These are phyloP conservation scores for Boletales sp. DNA, from an alignment of 768 basidiomycete genomes.

Conservation along the genomic window DNA sequence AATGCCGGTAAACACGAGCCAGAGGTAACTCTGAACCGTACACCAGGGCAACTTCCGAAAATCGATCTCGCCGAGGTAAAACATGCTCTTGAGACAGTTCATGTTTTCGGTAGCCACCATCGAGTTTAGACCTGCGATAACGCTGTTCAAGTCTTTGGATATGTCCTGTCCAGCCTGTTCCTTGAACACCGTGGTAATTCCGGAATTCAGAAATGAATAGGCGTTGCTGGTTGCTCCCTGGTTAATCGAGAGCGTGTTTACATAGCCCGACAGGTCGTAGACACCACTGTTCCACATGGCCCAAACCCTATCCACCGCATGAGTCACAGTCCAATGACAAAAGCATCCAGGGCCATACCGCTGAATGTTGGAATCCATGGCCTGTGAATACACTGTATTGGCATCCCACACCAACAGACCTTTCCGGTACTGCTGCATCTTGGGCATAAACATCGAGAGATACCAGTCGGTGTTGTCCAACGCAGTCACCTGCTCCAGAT, in stretches of 20 bases:
- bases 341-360: slow-evolving; percentile 29
- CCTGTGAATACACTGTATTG: slow-evolving; percentile 43
- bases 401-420: slow-evolving; percentile 72
- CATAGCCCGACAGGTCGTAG: slow-evolving; percentile 88
- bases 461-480: slow-evolving; percentile 73
- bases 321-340: not conserved
- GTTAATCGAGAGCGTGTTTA: slow-evolving; percentile 61
- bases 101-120: slow-evolving; percentile 44
- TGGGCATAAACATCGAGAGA: slow-evolving; percentile 61
- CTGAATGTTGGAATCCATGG: slow-evolving; percentile 43
- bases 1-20: slow-evolving; percentile 72
- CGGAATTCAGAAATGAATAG: slow-evolving; percentile 65
- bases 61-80: slow-evolving; percentile 71
- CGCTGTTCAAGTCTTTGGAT: slow-evolving; percentile 57
- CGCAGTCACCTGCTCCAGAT: slow-evolving; percentile 40
- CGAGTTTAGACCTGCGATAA: slow-evolving; percentile 51
- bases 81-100: slow-evolving; percentile 76
- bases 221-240: slow-evolving; percentile 37
- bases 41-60: slow-evolving; percentile 78
- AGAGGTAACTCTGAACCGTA: slow-evolving; percentile 79
- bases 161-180: slow-evolving; percentile 85
- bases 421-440: slow-evolving; percentile 73
- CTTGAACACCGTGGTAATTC: slow-evolving; percentile 68
- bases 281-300: slow-evolving; percentile 71
- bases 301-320: slow-evolving; percentile 58